Percentiles rank a stretch among this genome's conserved stretches.
Evolutionary conservation across 257 asterid species (phyloP).

Genomic region (Solanum medicagineum): DNA sequence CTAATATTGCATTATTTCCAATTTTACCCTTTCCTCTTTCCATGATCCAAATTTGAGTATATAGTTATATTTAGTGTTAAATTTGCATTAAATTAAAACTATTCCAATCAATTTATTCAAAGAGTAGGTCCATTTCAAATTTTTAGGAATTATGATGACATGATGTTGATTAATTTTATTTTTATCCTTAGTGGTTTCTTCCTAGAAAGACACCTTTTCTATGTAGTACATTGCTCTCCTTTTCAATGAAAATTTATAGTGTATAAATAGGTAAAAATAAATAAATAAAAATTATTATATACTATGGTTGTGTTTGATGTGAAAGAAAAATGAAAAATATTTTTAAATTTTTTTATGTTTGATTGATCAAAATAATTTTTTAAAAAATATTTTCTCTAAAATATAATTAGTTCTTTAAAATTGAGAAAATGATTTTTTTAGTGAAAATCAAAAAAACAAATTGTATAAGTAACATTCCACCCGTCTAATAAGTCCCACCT

Average conservation of each 20-base stretch:
- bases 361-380: not conserved
- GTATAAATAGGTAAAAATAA: not conserved
- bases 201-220: not conserved
- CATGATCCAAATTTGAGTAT: not conserved
- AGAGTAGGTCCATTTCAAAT: not conserved
- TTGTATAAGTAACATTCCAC: not conserved
- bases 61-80: not conserved
- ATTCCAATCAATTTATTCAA: not conserved
- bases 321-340: not conserved
- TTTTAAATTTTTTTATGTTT: too few relatives aligned
- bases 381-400: accelerated
- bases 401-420: not conserved
- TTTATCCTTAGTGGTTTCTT: not conserved
- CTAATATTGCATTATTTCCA: slow-evolving; percentile 11
- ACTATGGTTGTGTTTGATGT: not conserved
- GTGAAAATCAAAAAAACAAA: not conserved
- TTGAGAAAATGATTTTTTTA: not conserved
- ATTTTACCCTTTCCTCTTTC: not conserved
- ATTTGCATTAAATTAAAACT: not conserved
- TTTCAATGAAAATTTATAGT: not conserved
- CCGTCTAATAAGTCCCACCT: not conserved
- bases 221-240: not conserved
- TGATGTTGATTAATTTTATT: not conserved
- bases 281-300: not conserved
- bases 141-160: not conserved